phyloP scores from a whole-genome alignment of 148 eudicot genomes.

The Silene latifolia region DNA sequence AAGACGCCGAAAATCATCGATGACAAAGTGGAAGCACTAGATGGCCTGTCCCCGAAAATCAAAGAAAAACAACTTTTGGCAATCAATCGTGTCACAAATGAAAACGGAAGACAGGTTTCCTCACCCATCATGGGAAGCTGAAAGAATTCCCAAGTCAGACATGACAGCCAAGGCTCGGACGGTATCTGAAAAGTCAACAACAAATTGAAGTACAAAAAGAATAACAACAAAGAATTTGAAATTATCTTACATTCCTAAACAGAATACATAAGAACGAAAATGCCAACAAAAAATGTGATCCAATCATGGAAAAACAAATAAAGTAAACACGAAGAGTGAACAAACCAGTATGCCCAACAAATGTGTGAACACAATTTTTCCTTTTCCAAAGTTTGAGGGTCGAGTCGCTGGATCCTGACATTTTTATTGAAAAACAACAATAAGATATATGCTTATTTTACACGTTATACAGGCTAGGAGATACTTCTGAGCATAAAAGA shows the following conservation, averaged over 20 bases:
- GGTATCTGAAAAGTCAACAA: conserved; percentile 56
- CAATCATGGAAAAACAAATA: background rate
- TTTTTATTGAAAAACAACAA: conserved; percentile 22
- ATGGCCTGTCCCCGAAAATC: background rate
- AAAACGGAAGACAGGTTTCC: conserved; percentile 9
- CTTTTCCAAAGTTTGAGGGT: conserved; percentile 92
- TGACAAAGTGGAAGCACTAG: background rate
- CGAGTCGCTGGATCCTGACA: conserved; percentile 87
- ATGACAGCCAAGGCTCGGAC: conserved; percentile 84
- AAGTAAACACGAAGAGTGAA: background rate
- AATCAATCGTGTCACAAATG: background rate
- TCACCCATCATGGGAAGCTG: conserved; percentile 99
- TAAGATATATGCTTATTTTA: background rate
- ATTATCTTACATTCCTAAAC: background rate
- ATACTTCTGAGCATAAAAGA: background rate
- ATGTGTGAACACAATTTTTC: conserved; percentile 63
- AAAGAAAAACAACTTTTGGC: background rate
- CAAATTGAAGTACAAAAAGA: background rate
- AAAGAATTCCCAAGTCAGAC: conserved; percentile 76
- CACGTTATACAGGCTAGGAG: background rate
- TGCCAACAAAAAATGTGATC: background rate
- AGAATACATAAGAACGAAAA: background rate
- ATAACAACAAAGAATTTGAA: background rate
- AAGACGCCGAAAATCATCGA: background rate
- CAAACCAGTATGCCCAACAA: conserved; percentile 72